Evolutionary conservation across 345 rosid species (phyloP), one percentile per base, ranked within the genome.

Genomic region (Lenwebbia sp.): DNA sequence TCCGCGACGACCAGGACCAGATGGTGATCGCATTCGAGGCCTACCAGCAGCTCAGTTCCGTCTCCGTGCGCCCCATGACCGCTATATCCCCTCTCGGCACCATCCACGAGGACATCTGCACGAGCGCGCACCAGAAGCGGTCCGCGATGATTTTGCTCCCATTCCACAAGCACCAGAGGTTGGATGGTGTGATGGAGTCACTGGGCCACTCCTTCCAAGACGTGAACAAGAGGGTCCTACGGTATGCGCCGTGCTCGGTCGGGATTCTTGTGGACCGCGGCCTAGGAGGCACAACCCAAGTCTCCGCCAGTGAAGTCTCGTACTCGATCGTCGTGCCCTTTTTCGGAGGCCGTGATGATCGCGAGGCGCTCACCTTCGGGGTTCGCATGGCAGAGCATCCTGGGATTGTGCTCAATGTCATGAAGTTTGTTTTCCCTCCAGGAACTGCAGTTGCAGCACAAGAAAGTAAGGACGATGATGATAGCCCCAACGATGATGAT

Each of bases 261-360:
- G 97, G 92, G 54, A 93, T 94, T 53, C 93, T 95, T 9, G 93
- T 95, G 23, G 98, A 95, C 85, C 93, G 96, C 41, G 97, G 97
- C 62, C 87, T 95, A 5, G 98, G 98, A 78, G 96, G 97, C 76
- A 87, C 91, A 52, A 90, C 94, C 9, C 94, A 92, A 58, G 96
- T 95, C 21, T 57, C 91, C 2, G 93, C 96, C 15, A 92, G 95
- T 11, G 93, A 94, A 47, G 94, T 94, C 5, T 88, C 96, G 12
- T 94, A 91, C 87, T 82, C 85, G 7, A 87, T 95, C 3, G 91
- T 23, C 40, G 82, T 91, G 47, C 91, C 88, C 17, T 91, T 85
- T 86, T 90, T 91, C 30, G 90, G 94, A 54, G 85, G 95, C 82
- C 78, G 84, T 12, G 95, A 94, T 86, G 96, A 94, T 85, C 86